A percentile compares a stretch with the other conserved stretches of the same genome.
Evolutionary conservation across 164 flowering plant genomes (phyloP).

Genomic region (Magnolia officinalis): DNA sequence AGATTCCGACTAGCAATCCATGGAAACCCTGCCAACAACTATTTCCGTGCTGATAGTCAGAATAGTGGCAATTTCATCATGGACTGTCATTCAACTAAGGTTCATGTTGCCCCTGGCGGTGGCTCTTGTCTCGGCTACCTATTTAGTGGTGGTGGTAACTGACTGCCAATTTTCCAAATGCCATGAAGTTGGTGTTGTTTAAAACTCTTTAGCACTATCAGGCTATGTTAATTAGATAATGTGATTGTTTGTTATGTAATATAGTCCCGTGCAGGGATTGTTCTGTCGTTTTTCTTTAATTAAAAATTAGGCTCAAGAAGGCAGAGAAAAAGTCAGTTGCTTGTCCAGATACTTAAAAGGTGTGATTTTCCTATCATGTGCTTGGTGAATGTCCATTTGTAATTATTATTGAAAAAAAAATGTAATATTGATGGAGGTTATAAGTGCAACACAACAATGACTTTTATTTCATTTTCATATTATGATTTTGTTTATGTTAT

Average conservation of each 20-base stretch:
- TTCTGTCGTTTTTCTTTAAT: background rate
- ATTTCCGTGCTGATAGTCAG: conserved; percentile 42
- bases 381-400: too few species aligned
- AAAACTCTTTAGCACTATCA: background rate
- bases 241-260: background rate
- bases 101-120: conserved; percentile 26
- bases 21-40: conserved; percentile 29
- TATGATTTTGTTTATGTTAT: too few species aligned
- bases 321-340: background rate
- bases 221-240: background rate
- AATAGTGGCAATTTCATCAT: conserved; percentile 45
- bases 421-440: too few species aligned
- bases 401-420: too few species aligned
- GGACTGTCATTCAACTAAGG: conserved; percentile 27
- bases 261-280: background rate
- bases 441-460: too few species aligned
- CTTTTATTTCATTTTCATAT: too few species aligned
- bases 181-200: background rate
- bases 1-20: conserved; percentile 43
- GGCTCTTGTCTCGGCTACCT: conserved; percentile 19
- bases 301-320: background rate
- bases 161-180: background rate
- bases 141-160: conserved; percentile 9
- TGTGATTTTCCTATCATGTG: too few species aligned
- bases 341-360: too few species aligned